These are phyloP conservation scores for Boletus rex-veris DNA, from an alignment of 768 basidiomycete genomes.

Conservation along the genomic window DNA sequence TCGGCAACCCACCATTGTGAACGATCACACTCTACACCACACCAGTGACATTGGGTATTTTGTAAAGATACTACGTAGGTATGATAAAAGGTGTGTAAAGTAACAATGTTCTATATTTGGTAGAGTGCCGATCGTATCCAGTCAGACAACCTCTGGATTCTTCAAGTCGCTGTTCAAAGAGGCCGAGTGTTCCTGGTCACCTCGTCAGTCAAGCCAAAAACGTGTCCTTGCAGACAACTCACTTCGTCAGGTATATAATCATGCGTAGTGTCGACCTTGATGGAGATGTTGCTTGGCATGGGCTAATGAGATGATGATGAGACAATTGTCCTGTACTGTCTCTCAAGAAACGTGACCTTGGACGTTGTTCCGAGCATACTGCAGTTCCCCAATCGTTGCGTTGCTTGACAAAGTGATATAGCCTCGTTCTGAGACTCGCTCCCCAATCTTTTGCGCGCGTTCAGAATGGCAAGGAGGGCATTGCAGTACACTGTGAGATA, in stretches of 20 bases:
- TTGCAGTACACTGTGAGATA: constrained; percentile 53
- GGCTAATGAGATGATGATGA: constrained; percentile 1
- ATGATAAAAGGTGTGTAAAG: too few species aligned
- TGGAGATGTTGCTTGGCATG: constrained; percentile 49
- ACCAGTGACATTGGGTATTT: too few species aligned
- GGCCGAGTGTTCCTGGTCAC: too few species aligned
- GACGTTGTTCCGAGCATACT: not conserved
- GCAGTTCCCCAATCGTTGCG: constrained; percentile 5
- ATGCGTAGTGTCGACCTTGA: constrained; percentile 61
- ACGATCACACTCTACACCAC: too few species aligned
- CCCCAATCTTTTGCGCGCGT: constrained; percentile 49
- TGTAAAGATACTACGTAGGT: too few species aligned
- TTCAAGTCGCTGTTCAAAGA: too few species aligned
- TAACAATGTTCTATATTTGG: too few species aligned
- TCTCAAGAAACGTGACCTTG: not conserved
- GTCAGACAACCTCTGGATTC: constrained; percentile 1
- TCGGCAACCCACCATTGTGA: too few species aligned
- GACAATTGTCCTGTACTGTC: not conserved
- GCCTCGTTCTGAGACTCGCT: constrained; percentile 2
- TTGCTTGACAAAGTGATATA: constrained; percentile 3
- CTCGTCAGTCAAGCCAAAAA: too few species aligned
- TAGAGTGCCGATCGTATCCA: not conserved
- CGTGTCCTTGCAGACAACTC: not conserved
- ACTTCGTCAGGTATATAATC: constrained; percentile 45
- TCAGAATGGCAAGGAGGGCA: constrained; percentile 57